Evolutionary conservation across 1,284 basidiomycete species (phyloP).

Genomic region (Bondarzewia mesenterica): DNA sequence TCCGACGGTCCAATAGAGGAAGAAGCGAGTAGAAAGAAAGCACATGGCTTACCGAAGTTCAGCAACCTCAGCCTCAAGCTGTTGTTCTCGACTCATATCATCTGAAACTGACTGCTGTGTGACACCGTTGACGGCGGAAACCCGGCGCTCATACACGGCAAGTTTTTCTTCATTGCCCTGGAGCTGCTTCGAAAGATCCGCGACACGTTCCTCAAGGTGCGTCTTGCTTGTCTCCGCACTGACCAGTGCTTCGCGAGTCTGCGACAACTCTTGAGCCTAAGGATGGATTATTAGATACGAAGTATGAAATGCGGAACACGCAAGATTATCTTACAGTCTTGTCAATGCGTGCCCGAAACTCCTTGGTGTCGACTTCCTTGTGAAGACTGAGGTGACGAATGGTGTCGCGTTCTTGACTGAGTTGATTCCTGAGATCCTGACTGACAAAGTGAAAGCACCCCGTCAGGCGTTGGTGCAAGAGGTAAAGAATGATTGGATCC

Average conservation of each 20-base stretch:
- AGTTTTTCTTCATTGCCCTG: constrained; percentile 79
- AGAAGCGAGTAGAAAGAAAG: background rate
- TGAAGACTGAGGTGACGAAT: constrained; percentile 65
- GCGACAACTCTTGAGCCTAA: constrained; percentile 58
- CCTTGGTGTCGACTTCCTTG: constrained; percentile 75
- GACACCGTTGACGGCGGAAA: constrained; percentile 26
- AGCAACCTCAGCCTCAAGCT: constrained; percentile 79
- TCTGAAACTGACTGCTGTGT: constrained; percentile 28
- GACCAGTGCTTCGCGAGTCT: constrained; percentile 66
- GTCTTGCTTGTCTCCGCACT: constrained; percentile 75
- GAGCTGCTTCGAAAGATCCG: constrained; percentile 63
- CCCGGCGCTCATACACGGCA: constrained; percentile 75
- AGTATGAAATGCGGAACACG: constrained; percentile 18
- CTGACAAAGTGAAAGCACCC: constrained; percentile 25
- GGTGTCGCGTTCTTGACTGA: constrained; percentile 78
- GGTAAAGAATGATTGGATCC: constrained; percentile 17
- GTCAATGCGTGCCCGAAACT: constrained; percentile 69
- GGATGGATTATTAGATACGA: background rate
- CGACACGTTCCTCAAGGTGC: constrained; percentile 73
- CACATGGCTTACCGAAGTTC: constrained; percentile 58
- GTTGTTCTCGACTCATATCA: constrained; percentile 60
- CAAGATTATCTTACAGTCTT: too few species aligned
- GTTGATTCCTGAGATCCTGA: constrained; percentile 66
- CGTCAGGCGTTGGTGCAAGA: background rate
- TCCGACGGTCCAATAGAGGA: background rate